Base-by-base conservation (phyloP, 1,139 yeast species). In the Protomyces lactucae-debilis region DNA sequence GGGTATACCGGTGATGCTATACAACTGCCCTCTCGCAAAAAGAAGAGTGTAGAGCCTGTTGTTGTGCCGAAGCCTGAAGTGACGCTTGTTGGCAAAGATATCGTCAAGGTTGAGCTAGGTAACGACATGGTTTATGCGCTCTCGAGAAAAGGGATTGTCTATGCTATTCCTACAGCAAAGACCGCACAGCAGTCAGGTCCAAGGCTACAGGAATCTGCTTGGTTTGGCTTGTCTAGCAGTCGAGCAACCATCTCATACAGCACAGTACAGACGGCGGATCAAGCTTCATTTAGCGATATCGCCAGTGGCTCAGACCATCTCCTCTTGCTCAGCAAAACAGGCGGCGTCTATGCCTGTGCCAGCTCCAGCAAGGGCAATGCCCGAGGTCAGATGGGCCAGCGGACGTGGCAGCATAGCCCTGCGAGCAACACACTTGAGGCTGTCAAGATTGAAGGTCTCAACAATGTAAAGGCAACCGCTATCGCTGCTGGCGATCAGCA, bases 401-500 rank as follows among this genome's bases (percentile, higher is more conserved):
- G 51, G 3, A 12, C 18, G 2, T 57, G 61, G 61, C 32, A 43
- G n/a, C 68, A 79, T 60, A 78, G 78, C 66, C 74, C 76, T 56
- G 75, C 71, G 52, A 55, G 39, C 28, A 14, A 32, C 25, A 25
- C 43, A 14, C 63, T 69, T 16, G 32, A 36, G 10, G 52, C 63
- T n/a, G 69, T 61, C 64, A 68, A 68, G 2, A 84, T 89, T 66
- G 39, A 54, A 3, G 61, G 61, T 4, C 52, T 57, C 61, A 57
- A 51, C 55, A 57, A 46, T 40, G 52, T 56, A 23, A 57, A 57
- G 39, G 40, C 37, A 8, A 76, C 73, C 6, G 78, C 82, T 69
- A 81, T 92, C 57, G 89, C 95, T 0, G 78, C 87, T 64, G 98
- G 98, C 1, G 80, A 80, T 60, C 80, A 78, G 73, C 96, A 90